Base-by-base conservation (phyloP, 345 rosid genomes). In the Combretum micranthum region DNA sequence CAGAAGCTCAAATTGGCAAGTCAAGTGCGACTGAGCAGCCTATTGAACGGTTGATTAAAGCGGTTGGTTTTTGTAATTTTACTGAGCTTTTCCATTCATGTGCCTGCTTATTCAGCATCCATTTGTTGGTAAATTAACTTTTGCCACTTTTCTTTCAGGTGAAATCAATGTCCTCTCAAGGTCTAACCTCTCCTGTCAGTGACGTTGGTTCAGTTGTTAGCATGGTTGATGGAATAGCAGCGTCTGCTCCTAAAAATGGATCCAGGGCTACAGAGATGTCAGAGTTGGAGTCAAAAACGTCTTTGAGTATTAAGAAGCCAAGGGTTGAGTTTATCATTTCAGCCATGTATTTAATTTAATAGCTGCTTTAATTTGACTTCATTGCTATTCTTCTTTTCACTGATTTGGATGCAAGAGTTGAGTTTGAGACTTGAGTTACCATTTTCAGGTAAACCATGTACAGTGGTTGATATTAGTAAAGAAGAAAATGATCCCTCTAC, bases 181-280 rank as follows among this genome's bases (percentile, higher is more conserved):
- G 87, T 51, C 60, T 93, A 76, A 66, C 77, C 72, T 81, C 90
- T 53, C 78, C 96, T 49, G 92, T 85, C 66, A 79, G 81, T 71
- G 97, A 93, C 61, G 87, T 93, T 46, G 83, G 79, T 64, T 83
- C 96, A n/a, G 96, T 89, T 52, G 96, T 89, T 59, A 76, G 88
- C 69, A 89, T 89, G 97, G 90, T 75, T 50, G 96, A 93, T 65
- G 80, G 96, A 72, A 87, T 89, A 69, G 92, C 97, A 43, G 96
- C 97, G 44, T 83, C 97, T 14, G 90, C 96, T 12, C 91, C 97
- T 7, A 95, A 91, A 55, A 89, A 89, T 71, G 96, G 99, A 59
- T 87, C 94, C 71, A 85, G 92, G 73, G 91, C 99, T 67, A 87
- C 97, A 5, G 97, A 87, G 70, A 65, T 80, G 39, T 80, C 91